Conservation (phyloP, 2,329 filamentous ascomycete genomes). For the Chaetomium globosum region DNA sequence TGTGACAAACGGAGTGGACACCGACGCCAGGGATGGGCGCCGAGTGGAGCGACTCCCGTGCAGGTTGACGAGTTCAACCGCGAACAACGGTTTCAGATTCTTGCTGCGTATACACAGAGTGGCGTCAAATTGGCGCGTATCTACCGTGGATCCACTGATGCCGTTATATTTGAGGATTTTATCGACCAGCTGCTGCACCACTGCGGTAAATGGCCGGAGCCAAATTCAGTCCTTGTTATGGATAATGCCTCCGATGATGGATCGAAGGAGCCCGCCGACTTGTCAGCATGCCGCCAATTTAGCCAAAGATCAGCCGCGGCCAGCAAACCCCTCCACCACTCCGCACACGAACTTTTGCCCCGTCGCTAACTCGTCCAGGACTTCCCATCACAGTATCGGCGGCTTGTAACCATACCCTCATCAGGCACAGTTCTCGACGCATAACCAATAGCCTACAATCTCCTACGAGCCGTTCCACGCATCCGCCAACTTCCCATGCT, state of each 20-base stretch:
- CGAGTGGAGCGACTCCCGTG: neutral
- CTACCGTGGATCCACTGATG: slow-evolving; percentile 1
- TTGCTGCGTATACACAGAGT: neutral
- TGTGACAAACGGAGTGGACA: neutral
- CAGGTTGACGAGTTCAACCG: slow-evolving; percentile 5
- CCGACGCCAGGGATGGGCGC: neutral
- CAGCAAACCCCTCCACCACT: too few species aligned
- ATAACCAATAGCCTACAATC: neutral
- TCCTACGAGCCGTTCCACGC: neutral
- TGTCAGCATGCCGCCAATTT: too few species aligned
- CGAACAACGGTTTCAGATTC: slow-evolving; percentile 1
- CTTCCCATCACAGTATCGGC: too few species aligned
- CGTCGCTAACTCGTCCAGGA: too few species aligned
- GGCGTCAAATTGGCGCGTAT: neutral
- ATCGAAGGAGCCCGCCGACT: too few species aligned
- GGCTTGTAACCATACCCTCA: neutral
- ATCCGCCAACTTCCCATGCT: neutral
- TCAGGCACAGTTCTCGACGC: neutral
- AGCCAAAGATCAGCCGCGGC: too few species aligned
- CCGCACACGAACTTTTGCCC: too few species aligned
- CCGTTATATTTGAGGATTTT: slow-evolving; percentile 1
- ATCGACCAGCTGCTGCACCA: neutral
- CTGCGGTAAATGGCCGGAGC: slow-evolving; percentile 2
- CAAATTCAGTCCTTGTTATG: slow-evolving; percentile 3
- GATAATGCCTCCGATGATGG: slow-evolving; percentile 4